phyloP scores from a whole-genome alignment of 1,139 yeast species.

The Citeromyces hawaiiensis region DNA sequence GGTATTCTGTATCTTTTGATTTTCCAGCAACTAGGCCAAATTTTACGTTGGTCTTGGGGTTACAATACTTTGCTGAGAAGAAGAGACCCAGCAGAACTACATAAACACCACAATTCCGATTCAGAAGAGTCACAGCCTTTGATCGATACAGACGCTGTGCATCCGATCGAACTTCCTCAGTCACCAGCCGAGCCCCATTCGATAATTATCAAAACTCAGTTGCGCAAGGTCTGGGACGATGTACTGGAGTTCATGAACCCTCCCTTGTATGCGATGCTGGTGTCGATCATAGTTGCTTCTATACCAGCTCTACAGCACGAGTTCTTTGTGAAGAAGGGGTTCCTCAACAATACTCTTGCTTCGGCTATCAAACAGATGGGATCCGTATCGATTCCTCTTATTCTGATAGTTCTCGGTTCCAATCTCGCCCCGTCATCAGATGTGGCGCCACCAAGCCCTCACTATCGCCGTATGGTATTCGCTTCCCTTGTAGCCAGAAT shows the following conservation, averaged over 20 bases:
- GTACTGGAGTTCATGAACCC: constrained; percentile 54
- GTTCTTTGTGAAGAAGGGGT: constrained; percentile 52
- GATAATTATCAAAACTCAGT: no score
- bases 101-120: not conserved
- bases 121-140: not conserved
- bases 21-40: constrained; percentile 78
- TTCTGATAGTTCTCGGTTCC: constrained; percentile 63
- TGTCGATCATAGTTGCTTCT: constrained; percentile 75
- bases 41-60: constrained; percentile 90
- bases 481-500: constrained; percentile 65
- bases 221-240: no score
- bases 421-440: constrained; percentile 57
- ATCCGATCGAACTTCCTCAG: no score
- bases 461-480: constrained; percentile 42
- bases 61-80: constrained; percentile 56
- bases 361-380: constrained; percentile 72
- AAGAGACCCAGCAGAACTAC: constrained; percentile 22
- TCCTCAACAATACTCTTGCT: constrained; percentile 66
- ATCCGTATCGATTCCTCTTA: constrained; percentile 77
- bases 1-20: constrained; percentile 67
- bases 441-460: constrained; percentile 49
- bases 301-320: constrained; percentile 53
- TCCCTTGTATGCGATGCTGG: constrained; percentile 84
- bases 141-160: not conserved
- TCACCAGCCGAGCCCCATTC: no score